A percentile compares a stretch with the other conserved stretches of the same genome.
Evolutionary conservation across 1,284 basidiomycete species (phyloP).

Genomic region (Trichosporon coremiiforme): DNA sequence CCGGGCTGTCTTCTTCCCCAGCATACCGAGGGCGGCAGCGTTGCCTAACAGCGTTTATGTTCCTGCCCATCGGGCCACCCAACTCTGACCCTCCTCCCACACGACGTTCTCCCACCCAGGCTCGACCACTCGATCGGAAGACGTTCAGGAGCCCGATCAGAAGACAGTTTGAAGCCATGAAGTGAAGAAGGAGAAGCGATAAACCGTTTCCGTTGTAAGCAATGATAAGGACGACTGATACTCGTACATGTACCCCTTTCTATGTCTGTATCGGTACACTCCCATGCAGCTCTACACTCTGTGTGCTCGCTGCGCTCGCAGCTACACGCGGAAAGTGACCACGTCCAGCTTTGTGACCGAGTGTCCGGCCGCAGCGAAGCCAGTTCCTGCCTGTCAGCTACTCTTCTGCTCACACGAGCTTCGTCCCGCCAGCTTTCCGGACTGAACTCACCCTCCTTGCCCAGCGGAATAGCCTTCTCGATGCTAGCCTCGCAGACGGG

Average conservation of each 20-base stretch:
- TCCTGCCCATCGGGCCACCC: neutral
- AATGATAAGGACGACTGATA: neutral
- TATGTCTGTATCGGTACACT: neutral
- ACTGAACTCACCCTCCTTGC: slow-evolving; percentile 69
- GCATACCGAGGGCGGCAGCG: neutral
- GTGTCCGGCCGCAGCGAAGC: slow-evolving; percentile 84
- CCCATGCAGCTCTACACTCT: too few species aligned
- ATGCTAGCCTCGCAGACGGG: slow-evolving; percentile 70
- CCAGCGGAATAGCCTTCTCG: slow-evolving; percentile 52
- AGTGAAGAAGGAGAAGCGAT: neutral
- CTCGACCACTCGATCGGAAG: too few species aligned
- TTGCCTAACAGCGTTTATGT: neutral
- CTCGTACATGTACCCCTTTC: neutral
- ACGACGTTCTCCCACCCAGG: too few species aligned
- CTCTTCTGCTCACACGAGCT: too few species aligned
- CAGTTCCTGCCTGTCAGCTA: slow-evolving; percentile 65
- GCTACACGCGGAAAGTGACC: slow-evolving; percentile 50
- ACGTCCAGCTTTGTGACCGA: slow-evolving; percentile 64
- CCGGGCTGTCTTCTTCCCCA: too few species aligned
- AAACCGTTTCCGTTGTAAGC: neutral
- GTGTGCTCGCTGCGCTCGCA: too few species aligned
- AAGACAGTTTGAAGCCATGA: too few species aligned
- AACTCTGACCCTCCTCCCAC: too few species aligned
- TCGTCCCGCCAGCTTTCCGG: too few species aligned
- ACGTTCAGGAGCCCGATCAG: too few species aligned